Percentiles rank a stretch among this genome's conserved stretches.
Conservation (phyloP, 1,284 basidiomycete species). For the Rhodotorula sp. region DNA sequence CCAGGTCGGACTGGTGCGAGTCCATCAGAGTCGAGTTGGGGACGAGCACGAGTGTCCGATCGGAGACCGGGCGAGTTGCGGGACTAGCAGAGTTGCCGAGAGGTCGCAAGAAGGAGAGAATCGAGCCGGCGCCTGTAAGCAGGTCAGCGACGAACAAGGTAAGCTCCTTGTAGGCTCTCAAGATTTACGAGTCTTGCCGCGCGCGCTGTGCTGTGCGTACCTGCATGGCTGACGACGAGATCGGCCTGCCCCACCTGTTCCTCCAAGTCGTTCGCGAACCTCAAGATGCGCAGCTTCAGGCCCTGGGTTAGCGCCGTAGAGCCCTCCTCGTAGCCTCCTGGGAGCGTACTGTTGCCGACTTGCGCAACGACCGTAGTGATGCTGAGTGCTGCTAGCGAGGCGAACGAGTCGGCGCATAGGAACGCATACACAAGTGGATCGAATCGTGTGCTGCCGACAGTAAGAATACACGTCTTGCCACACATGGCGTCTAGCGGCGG, state of each 20-base stretch:
- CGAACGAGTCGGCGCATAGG: slow-evolving; percentile 59
- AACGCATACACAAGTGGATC: slow-evolving; percentile 66
- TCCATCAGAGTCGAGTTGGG: slow-evolving; percentile 86
- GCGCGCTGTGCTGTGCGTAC: slow-evolving; percentile 53
- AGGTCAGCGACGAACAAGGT: not conserved
- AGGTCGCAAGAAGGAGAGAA: slow-evolving; percentile 78
- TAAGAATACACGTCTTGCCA: slow-evolving; percentile 57
- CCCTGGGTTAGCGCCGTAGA: not conserved
- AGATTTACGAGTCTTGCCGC: not conserved
- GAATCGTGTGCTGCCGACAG: slow-evolving; percentile 88
- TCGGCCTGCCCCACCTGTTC: slow-evolving; percentile 65
- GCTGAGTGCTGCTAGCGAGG: slow-evolving; percentile 56
- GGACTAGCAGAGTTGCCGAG: not conserved
- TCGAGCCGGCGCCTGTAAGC: slow-evolving; percentile 83
- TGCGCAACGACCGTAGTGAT: slow-evolving; percentile 67
- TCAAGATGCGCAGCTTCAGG: slow-evolving; percentile 63
- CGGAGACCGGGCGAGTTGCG: slow-evolving; percentile 51
- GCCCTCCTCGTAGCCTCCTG: slow-evolving; percentile 50
- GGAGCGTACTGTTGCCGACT: slow-evolving; percentile 59
- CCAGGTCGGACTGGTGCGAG: slow-evolving; percentile 90
- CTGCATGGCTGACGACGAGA: slow-evolving; percentile 87
- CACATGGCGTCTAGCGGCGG: not conserved
- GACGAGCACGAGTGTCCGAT: slow-evolving; percentile 69
- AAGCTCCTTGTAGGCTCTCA: not conserved
- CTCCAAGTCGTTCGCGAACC: slow-evolving; percentile 68